These are phyloP conservation scores for Penicillium glabrum DNA, from an alignment of 2,329 filamentous ascomycete genomes.

Conservation along the genomic window DNA sequence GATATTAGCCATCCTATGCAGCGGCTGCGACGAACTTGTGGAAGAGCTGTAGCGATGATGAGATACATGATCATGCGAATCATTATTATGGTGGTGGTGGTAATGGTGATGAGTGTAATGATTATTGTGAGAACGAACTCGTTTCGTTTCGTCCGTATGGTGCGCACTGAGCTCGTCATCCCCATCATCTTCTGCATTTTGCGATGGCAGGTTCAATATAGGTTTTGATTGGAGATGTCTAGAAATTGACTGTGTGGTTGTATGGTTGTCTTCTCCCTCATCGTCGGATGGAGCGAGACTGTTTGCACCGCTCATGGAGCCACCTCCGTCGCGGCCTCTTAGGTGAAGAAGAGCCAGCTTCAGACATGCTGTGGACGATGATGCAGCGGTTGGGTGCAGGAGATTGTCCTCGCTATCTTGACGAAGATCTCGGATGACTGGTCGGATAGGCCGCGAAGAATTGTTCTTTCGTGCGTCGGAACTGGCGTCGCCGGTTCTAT, in stretches of 20 bases:
- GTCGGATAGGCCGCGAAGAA: constrained; percentile 12
- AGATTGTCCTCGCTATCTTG: constrained; percentile 32
- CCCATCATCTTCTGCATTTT: constrained; percentile 36
- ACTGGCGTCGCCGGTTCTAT: constrained; percentile 8
- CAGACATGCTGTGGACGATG: constrained; percentile 18
- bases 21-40: constrained; percentile 5
- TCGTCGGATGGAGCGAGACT: constrained; percentile 38
- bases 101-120: constrained; percentile 22
- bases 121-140: constrained; percentile 21
- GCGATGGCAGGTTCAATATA: constrained; percentile 16
- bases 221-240: constrained; percentile 1
- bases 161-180: constrained; percentile 37
- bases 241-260: neutral
- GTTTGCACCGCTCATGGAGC: constrained; percentile 46
- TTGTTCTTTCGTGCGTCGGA: constrained; percentile 13
- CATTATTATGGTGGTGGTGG: constrained; percentile 13
- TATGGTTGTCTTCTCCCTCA: constrained; percentile 28
- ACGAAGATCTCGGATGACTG: constrained; percentile 21
- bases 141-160: constrained; percentile 21
- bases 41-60: constrained; percentile 21
- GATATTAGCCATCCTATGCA: constrained; percentile 27
- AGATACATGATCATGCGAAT: constrained; percentile 6
- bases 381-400: constrained; percentile 24
- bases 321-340: constrained; percentile 48
- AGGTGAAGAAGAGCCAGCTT: constrained; percentile 36